Conservation (phyloP, 23 red algal species). For the Gracilaria vermiculophylla region DNA sequence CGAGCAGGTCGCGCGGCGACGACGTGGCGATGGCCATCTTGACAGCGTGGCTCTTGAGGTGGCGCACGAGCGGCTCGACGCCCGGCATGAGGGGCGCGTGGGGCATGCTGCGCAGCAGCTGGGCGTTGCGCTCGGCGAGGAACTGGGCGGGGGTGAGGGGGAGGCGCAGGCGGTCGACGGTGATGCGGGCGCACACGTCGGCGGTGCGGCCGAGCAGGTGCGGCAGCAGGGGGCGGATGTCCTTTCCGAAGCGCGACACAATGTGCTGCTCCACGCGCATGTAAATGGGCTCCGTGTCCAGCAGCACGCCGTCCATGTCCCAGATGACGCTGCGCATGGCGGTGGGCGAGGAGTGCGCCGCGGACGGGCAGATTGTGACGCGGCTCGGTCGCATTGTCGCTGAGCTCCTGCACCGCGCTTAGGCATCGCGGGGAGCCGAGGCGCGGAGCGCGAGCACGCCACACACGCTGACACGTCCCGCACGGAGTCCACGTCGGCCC, state of each 20-base stretch:
- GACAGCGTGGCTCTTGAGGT: slow-evolving; percentile 32
- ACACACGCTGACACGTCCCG: neutral
- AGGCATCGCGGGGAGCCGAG: neutral
- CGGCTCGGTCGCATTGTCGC: no score
- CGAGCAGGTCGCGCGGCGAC: slow-evolving; percentile 41
- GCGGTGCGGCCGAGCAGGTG: slow-evolving; percentile 60
- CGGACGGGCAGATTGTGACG: no score
- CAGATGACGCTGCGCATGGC: slow-evolving; percentile 74
- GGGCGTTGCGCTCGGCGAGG: slow-evolving; percentile 44
- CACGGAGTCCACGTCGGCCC: no score
- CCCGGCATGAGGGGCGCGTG: slow-evolving; percentile 38
- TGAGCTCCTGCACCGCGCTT: neutral
- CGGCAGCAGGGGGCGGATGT: slow-evolving; percentile 54
- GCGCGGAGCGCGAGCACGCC: neutral
- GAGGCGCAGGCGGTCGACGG: slow-evolving; percentile 36
- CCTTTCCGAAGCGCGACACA: slow-evolving; percentile 56
- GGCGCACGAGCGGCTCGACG: slow-evolving; percentile 32
- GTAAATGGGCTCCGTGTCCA: slow-evolving; percentile 89
- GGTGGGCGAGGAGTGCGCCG: neutral
- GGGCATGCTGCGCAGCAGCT: slow-evolving; percentile 36
- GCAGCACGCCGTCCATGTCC: slow-evolving; percentile 96
- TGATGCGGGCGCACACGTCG: slow-evolving; percentile 42
- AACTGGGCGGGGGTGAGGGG: slow-evolving; percentile 32
- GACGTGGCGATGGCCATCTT: slow-evolving; percentile 67
- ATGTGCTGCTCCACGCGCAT: slow-evolving; percentile 46